Conservation (phyloP, 164 flowering plant species). For the Cinnamomum micranthum region DNA sequence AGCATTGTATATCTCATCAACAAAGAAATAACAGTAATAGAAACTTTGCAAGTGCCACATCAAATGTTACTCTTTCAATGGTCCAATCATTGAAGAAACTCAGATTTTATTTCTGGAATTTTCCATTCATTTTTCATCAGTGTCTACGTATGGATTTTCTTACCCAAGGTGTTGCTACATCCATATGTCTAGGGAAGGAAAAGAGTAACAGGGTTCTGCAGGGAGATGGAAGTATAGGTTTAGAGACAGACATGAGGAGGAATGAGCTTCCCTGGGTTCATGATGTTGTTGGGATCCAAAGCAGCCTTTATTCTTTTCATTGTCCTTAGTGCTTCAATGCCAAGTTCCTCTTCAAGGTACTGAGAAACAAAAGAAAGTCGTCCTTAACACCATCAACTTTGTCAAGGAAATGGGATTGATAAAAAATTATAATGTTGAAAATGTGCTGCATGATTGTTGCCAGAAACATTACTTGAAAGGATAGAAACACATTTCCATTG, state of each 20-base stretch:
- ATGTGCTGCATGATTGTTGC: no score
- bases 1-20: not conserved
- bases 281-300: conserved; percentile 87
- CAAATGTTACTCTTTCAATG: not conserved
- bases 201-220: not conserved
- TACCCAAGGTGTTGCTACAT: not conserved
- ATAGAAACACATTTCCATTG: no score
- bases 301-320: conserved; percentile 84
- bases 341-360: conserved; percentile 92
- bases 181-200: not conserved
- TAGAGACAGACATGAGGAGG: conserved; percentile 60
- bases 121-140: not conserved
- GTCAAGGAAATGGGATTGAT: not conserved
- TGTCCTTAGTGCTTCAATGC: conserved; percentile 71
- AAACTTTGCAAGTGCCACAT: not conserved
- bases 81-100: not conserved
- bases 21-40: not conserved
- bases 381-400: not conserved
- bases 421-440: no score
- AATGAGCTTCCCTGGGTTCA: conserved; percentile 96
- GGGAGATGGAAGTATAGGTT: not conserved
- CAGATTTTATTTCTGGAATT: not conserved
- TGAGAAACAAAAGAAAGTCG: conserved; percentile 23
- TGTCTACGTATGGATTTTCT: not conserved
- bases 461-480: no score